Conservation (phyloP, 495 filamentous ascomycete genomes). For the Neurospora sublineolata region DNA sequence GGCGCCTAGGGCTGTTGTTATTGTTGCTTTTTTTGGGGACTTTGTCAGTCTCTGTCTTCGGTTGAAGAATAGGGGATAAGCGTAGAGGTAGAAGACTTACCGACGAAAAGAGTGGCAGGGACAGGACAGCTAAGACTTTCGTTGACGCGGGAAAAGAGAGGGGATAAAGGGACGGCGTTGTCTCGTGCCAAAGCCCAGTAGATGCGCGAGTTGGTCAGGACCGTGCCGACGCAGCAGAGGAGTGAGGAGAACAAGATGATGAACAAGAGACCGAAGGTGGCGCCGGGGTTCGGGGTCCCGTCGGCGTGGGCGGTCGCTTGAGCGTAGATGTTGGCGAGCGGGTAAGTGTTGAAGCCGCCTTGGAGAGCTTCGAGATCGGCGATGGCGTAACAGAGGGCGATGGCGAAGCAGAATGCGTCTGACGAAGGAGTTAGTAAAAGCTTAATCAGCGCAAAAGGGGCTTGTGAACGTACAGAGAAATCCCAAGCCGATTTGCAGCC, state of each 20-base stretch:
- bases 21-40: conserved; percentile 15
- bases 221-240: conserved; percentile 52
- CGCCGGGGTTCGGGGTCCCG: conserved; percentile 29
- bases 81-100: conserved; percentile 2
- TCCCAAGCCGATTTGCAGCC: conserved; percentile 45
- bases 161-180: conserved; percentile 45
- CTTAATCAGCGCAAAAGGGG: background rate
- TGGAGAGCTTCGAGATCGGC: conserved; percentile 51
- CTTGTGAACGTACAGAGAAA: conserved; percentile 19
- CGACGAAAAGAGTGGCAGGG: conserved; percentile 54
- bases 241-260: conserved; percentile 55
- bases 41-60: background rate
- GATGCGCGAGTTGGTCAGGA: conserved; percentile 70
- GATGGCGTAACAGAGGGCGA: conserved; percentile 63
- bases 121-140: conserved; percentile 51
- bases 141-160: conserved; percentile 37
- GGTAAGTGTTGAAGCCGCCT: conserved; percentile 48
- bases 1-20: conserved; percentile 56
- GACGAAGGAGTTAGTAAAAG: background rate
- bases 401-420: conserved; percentile 61
- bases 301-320: conserved; percentile 53
- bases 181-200: conserved; percentile 77
- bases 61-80: background rate
- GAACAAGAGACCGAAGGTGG: conserved; percentile 55
- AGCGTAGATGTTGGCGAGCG: conserved; percentile 64